Conservation (phyloP, 2,329 filamentous ascomycete species). For the Botrytis squamosa region DNA sequence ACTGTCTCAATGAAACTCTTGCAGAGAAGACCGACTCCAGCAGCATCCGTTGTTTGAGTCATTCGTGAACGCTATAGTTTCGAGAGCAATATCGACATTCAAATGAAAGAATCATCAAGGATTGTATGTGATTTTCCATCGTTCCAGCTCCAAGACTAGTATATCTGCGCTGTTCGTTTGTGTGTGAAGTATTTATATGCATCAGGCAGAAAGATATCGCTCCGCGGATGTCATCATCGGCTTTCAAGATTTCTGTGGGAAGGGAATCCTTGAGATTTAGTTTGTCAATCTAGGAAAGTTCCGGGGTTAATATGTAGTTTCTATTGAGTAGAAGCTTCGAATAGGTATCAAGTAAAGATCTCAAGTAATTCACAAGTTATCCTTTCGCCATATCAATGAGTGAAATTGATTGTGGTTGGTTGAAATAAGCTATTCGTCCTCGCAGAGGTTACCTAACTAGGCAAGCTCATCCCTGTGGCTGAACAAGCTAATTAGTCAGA, state of each 20-base stretch:
- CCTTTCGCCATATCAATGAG: slow-evolving; percentile 19
- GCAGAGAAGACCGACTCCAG: slow-evolving; percentile 54
- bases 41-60: slow-evolving; percentile 44
- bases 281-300: slow-evolving; percentile 43
- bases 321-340: slow-evolving; percentile 44
- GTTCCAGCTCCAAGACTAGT: slow-evolving; percentile 49
- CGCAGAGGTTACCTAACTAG: not conserved
- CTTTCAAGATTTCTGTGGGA: slow-evolving; percentile 53
- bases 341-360: slow-evolving; percentile 51
- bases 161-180: slow-evolving; percentile 25
- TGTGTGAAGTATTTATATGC: slow-evolving; percentile 27
- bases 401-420: not conserved
- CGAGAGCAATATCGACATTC: slow-evolving; percentile 45
- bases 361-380: slow-evolving; percentile 37
- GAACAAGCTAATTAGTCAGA: not conserved
- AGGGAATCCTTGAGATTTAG: slow-evolving; percentile 48
- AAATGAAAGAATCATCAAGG: slow-evolving; percentile 61
- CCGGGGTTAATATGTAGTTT: slow-evolving; percentile 43
- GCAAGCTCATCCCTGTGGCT: not conserved
- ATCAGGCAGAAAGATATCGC: slow-evolving; percentile 46
- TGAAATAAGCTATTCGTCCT: not conserved
- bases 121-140: slow-evolving; percentile 51
- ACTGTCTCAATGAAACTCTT: slow-evolving; percentile 51
- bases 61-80: not conserved
- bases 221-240: slow-evolving; percentile 48